Base-by-base conservation (phyloP, 78 protist genomes). In the Diacronema lutheri region DNA sequence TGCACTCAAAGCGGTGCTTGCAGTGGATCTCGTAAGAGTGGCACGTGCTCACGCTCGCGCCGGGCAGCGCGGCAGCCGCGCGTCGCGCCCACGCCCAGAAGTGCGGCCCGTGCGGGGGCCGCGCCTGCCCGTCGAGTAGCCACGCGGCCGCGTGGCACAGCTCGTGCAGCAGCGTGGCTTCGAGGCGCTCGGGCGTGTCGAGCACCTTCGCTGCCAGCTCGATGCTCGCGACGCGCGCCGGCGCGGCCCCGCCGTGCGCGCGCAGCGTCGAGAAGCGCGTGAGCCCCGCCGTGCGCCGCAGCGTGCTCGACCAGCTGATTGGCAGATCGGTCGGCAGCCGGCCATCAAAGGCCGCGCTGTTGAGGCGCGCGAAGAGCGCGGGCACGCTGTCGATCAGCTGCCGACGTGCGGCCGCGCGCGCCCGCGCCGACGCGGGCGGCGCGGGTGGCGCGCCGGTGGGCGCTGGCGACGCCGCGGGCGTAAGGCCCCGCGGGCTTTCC, bases 91-190 rank as follows among this genome's bases (percentile, higher is more conserved):
- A 80, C 58, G 1, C 10, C 65, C 35, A 14, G 11, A 80, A 80
- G 33, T 29, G 26, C 4, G 85, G 29, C 19, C 85, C 85, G 55
- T 80, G 85, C 37, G 85, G 85, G 14, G 85, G 85, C 20, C 61
- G 13, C 33, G 0, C 3, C 60, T 4, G 6, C 33, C 50, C 40
- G 26, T 80, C 72, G 10, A 80, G 58, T 7, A 80, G 31, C 66
- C 66, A 80, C 7, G 60, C 56, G 4, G 60, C 85, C 14, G 71
- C 85, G 72, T 80, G 85, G 41, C 85, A 80, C 71, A 80, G 10
- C 71, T 80, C 85, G 65, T 80, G 85, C 19, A 57, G 35, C 56
- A 80, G 55, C n/a, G 85, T 80, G 14, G 6, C 4, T 16, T 26
- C 41, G 29, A 80, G 65, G 33, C 71, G 64, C 7, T n/a, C 56